These are phyloP conservation scores for Pulveroboletus frians DNA, from an alignment of 768 basidiomycete species.

Conservation along the genomic window DNA sequence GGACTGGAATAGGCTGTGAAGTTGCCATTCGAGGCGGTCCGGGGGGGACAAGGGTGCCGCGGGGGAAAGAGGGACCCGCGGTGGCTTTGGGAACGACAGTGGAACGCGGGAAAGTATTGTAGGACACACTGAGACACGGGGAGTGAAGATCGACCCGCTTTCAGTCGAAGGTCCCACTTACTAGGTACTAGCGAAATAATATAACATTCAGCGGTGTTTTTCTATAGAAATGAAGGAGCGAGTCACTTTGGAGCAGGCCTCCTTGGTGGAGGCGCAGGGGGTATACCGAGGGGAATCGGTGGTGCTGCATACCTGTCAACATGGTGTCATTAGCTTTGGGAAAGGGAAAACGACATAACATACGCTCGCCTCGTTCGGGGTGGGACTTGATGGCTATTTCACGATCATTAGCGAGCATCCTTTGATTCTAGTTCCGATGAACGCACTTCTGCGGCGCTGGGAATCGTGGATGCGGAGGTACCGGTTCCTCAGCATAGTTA, in stretches of 20 bases:
- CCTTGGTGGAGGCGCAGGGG: conserved; percentile 14
- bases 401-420: background rate
- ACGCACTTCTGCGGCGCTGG: conserved; percentile 19
- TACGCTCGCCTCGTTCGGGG: conserved; percentile 12
- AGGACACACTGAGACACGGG: conserved; percentile 15
- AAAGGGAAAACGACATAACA: background rate
- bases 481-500: conserved; percentile 11
- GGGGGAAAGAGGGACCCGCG: background rate
- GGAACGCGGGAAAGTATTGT: conserved; percentile 28
- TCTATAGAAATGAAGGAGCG: background rate
- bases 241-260: conserved; percentile 20
- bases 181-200: conserved; percentile 14
- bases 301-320: conserved; percentile 19
- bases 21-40: conserved; percentile 3
- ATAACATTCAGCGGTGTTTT: conserved; percentile 1
- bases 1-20: conserved; percentile 1
- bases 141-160: conserved; percentile 10
- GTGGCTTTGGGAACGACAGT: background rate
- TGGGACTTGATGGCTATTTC: conserved; percentile 8
- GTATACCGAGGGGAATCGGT: conserved; percentile 16
- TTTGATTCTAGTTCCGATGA: background rate
- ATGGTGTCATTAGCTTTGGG: background rate
- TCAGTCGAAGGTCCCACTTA: conserved; percentile 19
- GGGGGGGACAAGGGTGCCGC: background rate
- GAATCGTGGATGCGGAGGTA: conserved; percentile 12